phyloP scores from a whole-genome alignment of 2,329 filamentous ascomycete genomes.

The Colletotrichum sidae region DNA sequence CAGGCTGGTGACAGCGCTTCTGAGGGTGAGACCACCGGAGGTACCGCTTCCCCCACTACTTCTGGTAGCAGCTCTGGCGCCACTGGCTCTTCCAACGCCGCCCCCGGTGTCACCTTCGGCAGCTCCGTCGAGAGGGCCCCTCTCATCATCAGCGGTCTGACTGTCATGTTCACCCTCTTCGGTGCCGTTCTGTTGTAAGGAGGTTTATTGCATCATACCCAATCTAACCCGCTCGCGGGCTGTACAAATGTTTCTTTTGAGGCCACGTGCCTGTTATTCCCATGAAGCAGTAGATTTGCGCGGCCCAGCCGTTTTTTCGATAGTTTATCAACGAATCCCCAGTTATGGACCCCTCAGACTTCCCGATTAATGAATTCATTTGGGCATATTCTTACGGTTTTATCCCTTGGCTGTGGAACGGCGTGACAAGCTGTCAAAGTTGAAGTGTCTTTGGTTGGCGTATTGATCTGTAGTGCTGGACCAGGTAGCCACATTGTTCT shows the following conservation, averaged over 20 bases:
- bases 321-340: constrained; percentile 25
- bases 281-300: constrained; percentile 33
- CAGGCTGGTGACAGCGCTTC: constrained; percentile 54
- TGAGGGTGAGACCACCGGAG: constrained; percentile 57
- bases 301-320: constrained; percentile 18
- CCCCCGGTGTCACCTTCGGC: constrained; percentile 42
- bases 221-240: constrained; percentile 20
- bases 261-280: constrained; percentile 21
- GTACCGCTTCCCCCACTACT: constrained; percentile 50
- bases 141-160: constrained; percentile 49
- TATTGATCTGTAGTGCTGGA: constrained; percentile 26
- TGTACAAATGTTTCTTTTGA: constrained; percentile 33
- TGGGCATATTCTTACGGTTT: neutral
- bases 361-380: constrained; percentile 14
- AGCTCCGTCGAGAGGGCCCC: constrained; percentile 41
- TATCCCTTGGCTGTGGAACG: neutral
- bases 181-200: constrained; percentile 54
- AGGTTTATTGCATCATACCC: neutral
- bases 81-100: constrained; percentile 49
- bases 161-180: constrained; percentile 51
- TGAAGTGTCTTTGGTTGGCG: constrained; percentile 19
- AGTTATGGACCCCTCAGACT: constrained; percentile 11
- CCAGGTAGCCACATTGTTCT: neutral
- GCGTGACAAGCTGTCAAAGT: neutral
- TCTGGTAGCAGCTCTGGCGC: constrained; percentile 46